Conservation (phyloP, 2,329 filamentous ascomycete genomes). For the Curvularia lunata region DNA sequence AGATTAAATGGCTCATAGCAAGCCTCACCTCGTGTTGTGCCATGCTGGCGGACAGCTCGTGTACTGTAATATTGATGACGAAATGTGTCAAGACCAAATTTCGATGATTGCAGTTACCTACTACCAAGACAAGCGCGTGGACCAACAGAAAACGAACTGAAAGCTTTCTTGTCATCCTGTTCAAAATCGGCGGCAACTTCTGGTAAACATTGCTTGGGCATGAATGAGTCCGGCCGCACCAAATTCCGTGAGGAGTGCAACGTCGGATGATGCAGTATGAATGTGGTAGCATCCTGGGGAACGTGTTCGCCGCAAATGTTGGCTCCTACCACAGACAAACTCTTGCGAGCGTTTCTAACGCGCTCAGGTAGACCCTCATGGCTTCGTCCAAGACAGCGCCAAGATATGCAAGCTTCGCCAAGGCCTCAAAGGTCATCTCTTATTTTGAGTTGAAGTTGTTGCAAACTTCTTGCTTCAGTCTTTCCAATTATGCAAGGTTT, state of each 20-base stretch:
- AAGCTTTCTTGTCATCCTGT: conserved; percentile 8
- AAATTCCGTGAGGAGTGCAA: conserved; percentile 10
- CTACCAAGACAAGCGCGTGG: conserved; percentile 12
- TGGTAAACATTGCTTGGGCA: conserved; percentile 5
- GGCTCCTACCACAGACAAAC: conserved; percentile 6
- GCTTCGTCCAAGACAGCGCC: conserved; percentile 10
- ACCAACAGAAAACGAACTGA: conserved; percentile 7
- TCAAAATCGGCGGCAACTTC: conserved; percentile 6
- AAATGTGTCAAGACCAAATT: not conserved
- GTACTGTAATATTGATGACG: not conserved
- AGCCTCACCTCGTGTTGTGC: conserved; percentile 9
- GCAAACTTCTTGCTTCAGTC: conserved; percentile 2
- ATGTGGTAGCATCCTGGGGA: not conserved
- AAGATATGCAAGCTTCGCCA: conserved; percentile 8
- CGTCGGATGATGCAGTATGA: conserved; percentile 8
- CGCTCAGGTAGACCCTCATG: conserved; percentile 8
- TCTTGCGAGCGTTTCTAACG: conserved; percentile 9
- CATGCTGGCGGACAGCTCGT: not conserved
- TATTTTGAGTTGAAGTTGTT: conserved; percentile 10
- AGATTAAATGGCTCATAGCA: conserved; percentile 4
- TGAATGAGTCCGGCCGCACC: conserved; percentile 2
- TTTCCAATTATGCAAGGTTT: not conserved
- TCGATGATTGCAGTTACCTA: conserved; percentile 2
- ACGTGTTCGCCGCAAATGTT: conserved; percentile 9
- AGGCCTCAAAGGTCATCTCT: conserved; percentile 9